Conservation (phyloP, 2,329 filamentous ascomycete species). For the Triangularia verruculosa region DNA sequence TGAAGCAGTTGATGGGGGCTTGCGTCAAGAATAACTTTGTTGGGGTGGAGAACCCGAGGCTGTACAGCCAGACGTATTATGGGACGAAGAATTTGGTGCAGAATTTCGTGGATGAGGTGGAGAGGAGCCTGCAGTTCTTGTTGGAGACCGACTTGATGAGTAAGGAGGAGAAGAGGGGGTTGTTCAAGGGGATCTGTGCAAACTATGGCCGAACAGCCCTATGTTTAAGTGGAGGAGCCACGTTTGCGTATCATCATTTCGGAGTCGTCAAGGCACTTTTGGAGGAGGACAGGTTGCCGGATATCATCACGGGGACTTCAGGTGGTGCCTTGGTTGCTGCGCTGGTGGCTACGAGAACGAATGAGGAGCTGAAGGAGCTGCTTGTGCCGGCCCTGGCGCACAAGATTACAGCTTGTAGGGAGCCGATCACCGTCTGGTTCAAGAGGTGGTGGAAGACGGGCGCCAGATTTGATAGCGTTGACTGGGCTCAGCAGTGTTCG, state of each 20-base stretch:
- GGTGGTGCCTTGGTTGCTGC: constrained; percentile 88
- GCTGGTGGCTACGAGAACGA: constrained; percentile 81
- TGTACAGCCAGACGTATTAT: constrained; percentile 98
- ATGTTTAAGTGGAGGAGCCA: constrained; percentile 88
- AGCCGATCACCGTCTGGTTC: constrained; percentile 72
- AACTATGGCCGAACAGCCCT: constrained; percentile 92
- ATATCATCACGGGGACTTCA: constrained; percentile 95
- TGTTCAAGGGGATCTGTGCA: constrained; percentile 85
- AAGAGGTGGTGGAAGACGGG: constrained; percentile 88
- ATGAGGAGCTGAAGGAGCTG: constrained; percentile 82
- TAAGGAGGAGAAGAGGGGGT: constrained; percentile 68
- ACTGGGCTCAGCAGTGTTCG: constrained; percentile 79
- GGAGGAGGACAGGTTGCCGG: constrained; percentile 79
- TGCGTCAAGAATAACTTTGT: constrained; percentile 98
- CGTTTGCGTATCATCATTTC: constrained; percentile 96
- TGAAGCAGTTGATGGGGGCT: constrained; percentile 75
- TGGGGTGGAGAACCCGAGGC: constrained; percentile 83
- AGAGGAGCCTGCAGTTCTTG: constrained; percentile 65
- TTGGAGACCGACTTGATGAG: constrained; percentile 64
- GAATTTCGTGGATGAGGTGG: constrained; percentile 82
- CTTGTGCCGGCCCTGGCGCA: constrained; percentile 83
- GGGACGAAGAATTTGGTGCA: constrained; percentile 96
- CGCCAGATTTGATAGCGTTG: constrained; percentile 87
- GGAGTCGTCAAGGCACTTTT: constrained; percentile 87
- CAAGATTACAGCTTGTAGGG: constrained; percentile 81